Evolutionary conservation across 2,329 filamentous ascomycete genomes (phyloP), one percentile per base, ranked within the genome.

Genomic region (Phaeosphaeria sp.): DNA sequence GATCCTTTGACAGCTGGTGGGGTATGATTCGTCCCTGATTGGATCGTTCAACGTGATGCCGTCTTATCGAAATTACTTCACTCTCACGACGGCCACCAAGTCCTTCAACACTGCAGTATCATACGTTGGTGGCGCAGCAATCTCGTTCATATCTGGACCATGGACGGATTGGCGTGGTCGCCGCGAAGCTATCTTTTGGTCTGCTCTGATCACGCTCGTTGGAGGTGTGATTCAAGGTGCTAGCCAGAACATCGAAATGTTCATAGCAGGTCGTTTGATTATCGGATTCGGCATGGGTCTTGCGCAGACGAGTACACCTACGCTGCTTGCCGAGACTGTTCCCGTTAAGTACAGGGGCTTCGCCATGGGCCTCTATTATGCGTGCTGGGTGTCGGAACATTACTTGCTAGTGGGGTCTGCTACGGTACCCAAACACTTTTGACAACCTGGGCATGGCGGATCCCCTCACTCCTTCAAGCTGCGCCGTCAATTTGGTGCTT

Each of bases 201-300:
- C 84, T 13, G 81, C 79, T 47, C 27, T 81, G 9, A 77, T 84
- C 56, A 81, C 86, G 22, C 65, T 85, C n/a, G 59, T 83, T 41
- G 83, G 82, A 11, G 81, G 80, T 3, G 76, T 82, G 27, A 64
- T 86, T 36, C 81, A 84, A 64, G 77, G 77, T 1, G 77, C 83
- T 3, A 76, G 81, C 17, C 67, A 79, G 50, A 76, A 75, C 43
- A 74, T 79, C 5, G 76, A 72, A 10, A 80, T 82, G 64, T 87
- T 87, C 71, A 82, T 87, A 63, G 83, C 79, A 25, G 84, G 84
- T n/a, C 79, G 85, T 23, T 87, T 87, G 73, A 72, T 87, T 27
- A 80, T 88, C 2, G 85, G 86, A 49, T 86, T 87, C 60, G 86
- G 87, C 33, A 83, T 85, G 33, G 81, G 82, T 1, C 83, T 89